Percentiles rank a stretch among this genome's conserved stretches.
Evolutionary conservation across 148 eudicot genomes (phyloP).

Genomic region (Rhododendron kiyosumense): DNA sequence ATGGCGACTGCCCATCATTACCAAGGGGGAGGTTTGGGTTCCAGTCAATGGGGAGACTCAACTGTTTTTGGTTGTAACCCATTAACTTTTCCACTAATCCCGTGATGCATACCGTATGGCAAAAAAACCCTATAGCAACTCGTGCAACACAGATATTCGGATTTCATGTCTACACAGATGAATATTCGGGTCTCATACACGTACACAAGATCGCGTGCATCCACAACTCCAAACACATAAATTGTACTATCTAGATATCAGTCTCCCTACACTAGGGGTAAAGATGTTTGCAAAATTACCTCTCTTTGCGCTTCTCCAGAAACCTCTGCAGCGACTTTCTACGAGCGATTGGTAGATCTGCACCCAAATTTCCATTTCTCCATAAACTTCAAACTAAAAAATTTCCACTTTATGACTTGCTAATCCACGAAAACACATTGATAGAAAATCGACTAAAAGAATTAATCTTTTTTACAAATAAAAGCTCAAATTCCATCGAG

Average conservation of each 20-base stretch:
- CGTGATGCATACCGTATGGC: too few species aligned
- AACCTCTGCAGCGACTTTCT: conserved; percentile 51
- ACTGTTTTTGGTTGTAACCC: too few species aligned
- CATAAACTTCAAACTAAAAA: not conserved
- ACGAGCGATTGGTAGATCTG: conserved; percentile 47
- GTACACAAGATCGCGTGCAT: not conserved
- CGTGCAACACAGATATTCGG: not conserved
- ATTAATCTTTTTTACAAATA: too few species aligned
- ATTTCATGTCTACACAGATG: too few species aligned
- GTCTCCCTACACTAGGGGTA: not conserved
- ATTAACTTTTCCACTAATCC: too few species aligned
- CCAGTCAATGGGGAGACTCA: too few species aligned
- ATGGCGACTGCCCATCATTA: too few species aligned
- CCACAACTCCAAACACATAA: not conserved
- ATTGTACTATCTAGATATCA: not conserved
- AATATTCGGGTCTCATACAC: too few species aligned
- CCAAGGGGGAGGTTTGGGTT: too few species aligned
- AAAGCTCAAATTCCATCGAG: not conserved
- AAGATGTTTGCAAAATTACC: conserved; percentile 18
- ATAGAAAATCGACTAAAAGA: not conserved
- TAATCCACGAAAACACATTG: not conserved
- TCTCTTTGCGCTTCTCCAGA: conserved; percentile 57
- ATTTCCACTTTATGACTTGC: not conserved
- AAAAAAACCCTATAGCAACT: not conserved
- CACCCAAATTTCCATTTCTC: not conserved